Evolutionary conservation across 2,329 filamentous ascomycete genomes (phyloP), one percentile per base, ranked within the genome.

Genomic region (Myotisia sp.): DNA sequence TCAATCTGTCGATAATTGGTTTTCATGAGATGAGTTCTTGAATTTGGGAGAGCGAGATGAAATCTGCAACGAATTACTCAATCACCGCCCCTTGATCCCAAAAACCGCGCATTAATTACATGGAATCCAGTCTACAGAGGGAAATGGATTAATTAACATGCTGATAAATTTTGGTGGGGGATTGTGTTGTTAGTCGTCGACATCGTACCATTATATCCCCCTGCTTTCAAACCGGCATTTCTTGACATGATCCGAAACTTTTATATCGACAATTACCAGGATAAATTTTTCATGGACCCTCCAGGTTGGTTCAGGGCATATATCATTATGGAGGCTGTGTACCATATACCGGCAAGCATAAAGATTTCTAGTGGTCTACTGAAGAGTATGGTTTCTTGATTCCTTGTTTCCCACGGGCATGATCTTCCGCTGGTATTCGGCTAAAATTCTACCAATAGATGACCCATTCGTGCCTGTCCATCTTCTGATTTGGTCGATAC

Each of bases 191-290:
- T 42, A 77, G 73, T 66, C 26, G 64, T 79, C 47, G 75, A 79
- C 46, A 60, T 76, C 9, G 65, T 65, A 21, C 58, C 66, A n/a
- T 58, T 74, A 37, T 76, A 74, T 42, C 74, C 75, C 2, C 30
- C 55, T 3, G 52, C 53, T 23, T 43, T 75, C 6, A 62, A 60
- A 30, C 68, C 68, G 0, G 34, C 53, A 0, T 59, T 70, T 48
- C 65, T 74, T 45, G 50, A 50, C 26, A 40, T 51, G 0, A 40
- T 79, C 2, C 68, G 70, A 38, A 47, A 55, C 2, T 78, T 59
- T 53, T 78, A 79, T 52, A 60, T 76, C 39, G 49, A 56, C 2
- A 76, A 64, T 1, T 78, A 76, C 50, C 60, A 64, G 9, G 76
- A 80, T 47, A 69, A 66, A 34, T 76, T 77, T 60, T 78, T 79